Conservation (phyloP, 345 rosid species). For the Salix dunnii region DNA sequence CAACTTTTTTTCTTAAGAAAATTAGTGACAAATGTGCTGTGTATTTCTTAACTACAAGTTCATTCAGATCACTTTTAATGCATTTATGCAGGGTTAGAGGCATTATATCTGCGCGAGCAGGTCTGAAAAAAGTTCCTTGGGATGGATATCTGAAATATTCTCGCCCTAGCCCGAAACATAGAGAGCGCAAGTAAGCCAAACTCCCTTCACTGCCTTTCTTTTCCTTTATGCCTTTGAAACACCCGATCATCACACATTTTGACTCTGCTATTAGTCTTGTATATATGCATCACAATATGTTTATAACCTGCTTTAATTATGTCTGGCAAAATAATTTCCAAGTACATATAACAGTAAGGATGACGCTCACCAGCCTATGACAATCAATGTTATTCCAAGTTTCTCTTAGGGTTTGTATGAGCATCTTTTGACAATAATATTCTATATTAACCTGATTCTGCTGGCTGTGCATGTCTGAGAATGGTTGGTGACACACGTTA, state of each 20-base stretch:
- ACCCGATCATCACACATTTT: neutral
- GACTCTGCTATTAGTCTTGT: neutral
- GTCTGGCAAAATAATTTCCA: neutral
- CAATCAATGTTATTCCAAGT: neutral
- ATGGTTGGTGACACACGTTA: neutral
- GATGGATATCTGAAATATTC: slow-evolving; percentile 96
- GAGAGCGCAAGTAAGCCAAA: slow-evolving; percentile 81
- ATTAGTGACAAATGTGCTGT: neutral
- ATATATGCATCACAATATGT: neutral
- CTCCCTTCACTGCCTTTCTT: neutral
- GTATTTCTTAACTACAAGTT: neutral
- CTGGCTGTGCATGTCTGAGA: neutral
- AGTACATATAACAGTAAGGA: neutral
- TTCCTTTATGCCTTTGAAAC: neutral
- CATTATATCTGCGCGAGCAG: slow-evolving; percentile 88
- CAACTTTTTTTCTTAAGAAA: neutral
- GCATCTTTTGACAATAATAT: neutral
- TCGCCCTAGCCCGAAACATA: slow-evolving; percentile 91
- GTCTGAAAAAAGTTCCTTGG: slow-evolving; percentile 96
- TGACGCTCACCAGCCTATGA: neutral
- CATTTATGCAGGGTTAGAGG: slow-evolving; percentile 65
- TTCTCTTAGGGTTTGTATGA: neutral
- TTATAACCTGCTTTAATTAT: neutral
- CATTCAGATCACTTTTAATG: slow-evolving; percentile 6
- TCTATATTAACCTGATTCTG: neutral